phyloP scores from a whole-genome alignment of 352 stramenopile genomes.

The Phytophthora brassicae region DNA sequence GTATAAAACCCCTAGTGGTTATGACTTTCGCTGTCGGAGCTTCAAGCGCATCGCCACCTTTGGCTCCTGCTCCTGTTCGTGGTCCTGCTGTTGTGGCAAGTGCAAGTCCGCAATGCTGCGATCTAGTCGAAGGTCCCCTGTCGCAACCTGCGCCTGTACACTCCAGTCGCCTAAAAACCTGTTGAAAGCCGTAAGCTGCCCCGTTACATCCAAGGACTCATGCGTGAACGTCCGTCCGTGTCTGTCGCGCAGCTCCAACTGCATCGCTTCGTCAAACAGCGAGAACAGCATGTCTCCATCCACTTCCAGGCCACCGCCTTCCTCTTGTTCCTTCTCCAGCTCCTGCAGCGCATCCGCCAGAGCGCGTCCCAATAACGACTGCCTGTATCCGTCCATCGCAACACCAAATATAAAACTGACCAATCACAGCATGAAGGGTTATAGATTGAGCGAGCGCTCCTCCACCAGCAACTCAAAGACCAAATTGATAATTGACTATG shows the following conservation, averaged over 20 bases:
- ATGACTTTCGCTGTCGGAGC: slow-evolving; percentile 35
- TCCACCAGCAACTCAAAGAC: slow-evolving; percentile 17
- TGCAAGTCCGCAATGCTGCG: slow-evolving; percentile 24
- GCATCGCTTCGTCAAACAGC: slow-evolving; percentile 58
- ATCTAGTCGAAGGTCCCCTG: slow-evolving; percentile 37
- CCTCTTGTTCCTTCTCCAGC: slow-evolving; percentile 36
- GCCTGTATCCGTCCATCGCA: slow-evolving; percentile 64
- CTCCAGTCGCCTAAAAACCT: slow-evolving; percentile 70
- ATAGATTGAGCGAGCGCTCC: slow-evolving; percentile 1
- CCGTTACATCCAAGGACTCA: slow-evolving; percentile 42
- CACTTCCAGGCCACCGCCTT: slow-evolving; percentile 9
- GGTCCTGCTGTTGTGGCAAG: slow-evolving; percentile 4
- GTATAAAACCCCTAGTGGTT: neutral
- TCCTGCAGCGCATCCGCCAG: slow-evolving; percentile 65
- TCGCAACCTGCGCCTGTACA: slow-evolving; percentile 33
- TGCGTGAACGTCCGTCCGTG: slow-evolving; percentile 46
- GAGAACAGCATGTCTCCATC: slow-evolving; percentile 53
- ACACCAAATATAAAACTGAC: neutral
- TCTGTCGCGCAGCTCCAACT: slow-evolving; percentile 27
- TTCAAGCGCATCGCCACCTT: slow-evolving; percentile 46
- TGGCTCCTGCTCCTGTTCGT: slow-evolving; percentile 3
- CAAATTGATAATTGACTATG: slow-evolving; percentile 36
- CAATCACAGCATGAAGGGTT: too few species aligned
- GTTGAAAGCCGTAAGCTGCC: slow-evolving; percentile 57
- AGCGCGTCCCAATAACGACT: slow-evolving; percentile 58